phyloP scores from a whole-genome alignment of 1,284 basidiomycete species.

The Pseudozyma flocculosa region DNA sequence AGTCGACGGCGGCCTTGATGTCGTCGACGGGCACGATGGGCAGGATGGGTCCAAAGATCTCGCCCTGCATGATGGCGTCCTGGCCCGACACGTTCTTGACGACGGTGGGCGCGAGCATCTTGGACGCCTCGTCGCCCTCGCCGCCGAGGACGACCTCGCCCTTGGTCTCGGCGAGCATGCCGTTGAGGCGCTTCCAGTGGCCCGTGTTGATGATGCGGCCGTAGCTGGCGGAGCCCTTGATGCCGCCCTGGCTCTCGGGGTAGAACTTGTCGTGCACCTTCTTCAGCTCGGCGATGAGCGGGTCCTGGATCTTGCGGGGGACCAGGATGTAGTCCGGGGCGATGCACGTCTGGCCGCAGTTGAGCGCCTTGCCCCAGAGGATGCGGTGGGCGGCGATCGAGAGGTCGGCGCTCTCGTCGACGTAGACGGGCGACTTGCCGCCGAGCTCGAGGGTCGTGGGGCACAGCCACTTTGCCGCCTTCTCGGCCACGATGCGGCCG shows the following conservation, averaged over 20 bases:
- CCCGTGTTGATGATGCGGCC: constrained; percentile 63
- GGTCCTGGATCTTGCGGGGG: constrained; percentile 67
- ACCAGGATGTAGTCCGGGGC: constrained; percentile 75
- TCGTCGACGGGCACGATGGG: constrained; percentile 72
- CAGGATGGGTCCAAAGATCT: constrained; percentile 74
- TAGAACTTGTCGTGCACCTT: constrained; percentile 61
- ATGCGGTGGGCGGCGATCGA: constrained; percentile 63
- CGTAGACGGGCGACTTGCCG: constrained; percentile 79
- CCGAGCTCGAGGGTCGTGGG: constrained; percentile 77
- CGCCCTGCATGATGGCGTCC: constrained; percentile 67
- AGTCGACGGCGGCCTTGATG: constrained; percentile 47
- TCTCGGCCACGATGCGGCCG: constrained; percentile 74
- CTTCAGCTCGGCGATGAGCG: constrained; percentile 67
- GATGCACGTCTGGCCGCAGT: constrained; percentile 66
- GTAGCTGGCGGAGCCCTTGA: constrained; percentile 61
- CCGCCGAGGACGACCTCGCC: constrained; percentile 75
- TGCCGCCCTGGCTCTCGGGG: constrained; percentile 59
- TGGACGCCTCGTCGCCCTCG: constrained; percentile 64
- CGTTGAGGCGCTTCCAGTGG: constrained; percentile 68
- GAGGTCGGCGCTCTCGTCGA: constrained; percentile 67
- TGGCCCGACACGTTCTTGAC: constrained; percentile 67
- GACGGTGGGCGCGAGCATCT: constrained; percentile 69
- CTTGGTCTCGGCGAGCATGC: constrained; percentile 68
- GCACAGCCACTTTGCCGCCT: constrained; percentile 82
- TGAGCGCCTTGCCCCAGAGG: constrained; percentile 77